Conservation (phyloP, 345 rosid genomes). For the Syzygium grande region DNA sequence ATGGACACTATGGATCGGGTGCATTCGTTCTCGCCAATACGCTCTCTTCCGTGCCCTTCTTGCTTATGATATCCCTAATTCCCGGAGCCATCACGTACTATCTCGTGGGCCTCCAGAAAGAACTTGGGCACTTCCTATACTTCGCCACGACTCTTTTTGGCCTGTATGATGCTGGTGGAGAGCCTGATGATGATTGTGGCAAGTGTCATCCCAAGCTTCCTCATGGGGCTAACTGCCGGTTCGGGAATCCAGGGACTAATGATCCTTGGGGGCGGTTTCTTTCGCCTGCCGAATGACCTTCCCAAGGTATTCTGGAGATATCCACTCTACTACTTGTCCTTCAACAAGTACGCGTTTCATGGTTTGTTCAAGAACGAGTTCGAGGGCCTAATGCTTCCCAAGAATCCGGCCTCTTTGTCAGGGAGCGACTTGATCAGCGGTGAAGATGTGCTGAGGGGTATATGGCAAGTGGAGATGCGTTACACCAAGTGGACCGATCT, state of each 20-base stretch:
- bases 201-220: constrained; percentile 35
- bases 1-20: constrained; percentile 37
- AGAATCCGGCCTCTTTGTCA: neutral
- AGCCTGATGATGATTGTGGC: constrained; percentile 57
- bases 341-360: constrained; percentile 36
- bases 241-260: constrained; percentile 50
- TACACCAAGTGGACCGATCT: constrained; percentile 51
- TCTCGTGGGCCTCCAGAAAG: constrained; percentile 26
- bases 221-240: constrained; percentile 44
- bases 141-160: constrained; percentile 16
- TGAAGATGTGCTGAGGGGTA: constrained; percentile 22
- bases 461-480: constrained; percentile 32
- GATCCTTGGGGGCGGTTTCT: constrained; percentile 44
- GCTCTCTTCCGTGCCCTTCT: constrained; percentile 33
- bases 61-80: constrained; percentile 23
- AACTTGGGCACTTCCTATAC: constrained; percentile 20
- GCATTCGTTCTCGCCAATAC: constrained; percentile 33
- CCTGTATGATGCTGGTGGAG: constrained; percentile 41
- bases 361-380: constrained; percentile 52
- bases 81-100: constrained; percentile 36
- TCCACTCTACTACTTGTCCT: constrained; percentile 37
- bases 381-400: constrained; percentile 17
- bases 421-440: constrained; percentile 4
- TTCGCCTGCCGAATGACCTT: constrained; percentile 39
- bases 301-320: constrained; percentile 30